A percentile compares a stretch with the other conserved stretches of the same genome.
Evolutionary conservation across 139 green algal genomes (phyloP).

Genomic region (Picochlorum sp.): DNA sequence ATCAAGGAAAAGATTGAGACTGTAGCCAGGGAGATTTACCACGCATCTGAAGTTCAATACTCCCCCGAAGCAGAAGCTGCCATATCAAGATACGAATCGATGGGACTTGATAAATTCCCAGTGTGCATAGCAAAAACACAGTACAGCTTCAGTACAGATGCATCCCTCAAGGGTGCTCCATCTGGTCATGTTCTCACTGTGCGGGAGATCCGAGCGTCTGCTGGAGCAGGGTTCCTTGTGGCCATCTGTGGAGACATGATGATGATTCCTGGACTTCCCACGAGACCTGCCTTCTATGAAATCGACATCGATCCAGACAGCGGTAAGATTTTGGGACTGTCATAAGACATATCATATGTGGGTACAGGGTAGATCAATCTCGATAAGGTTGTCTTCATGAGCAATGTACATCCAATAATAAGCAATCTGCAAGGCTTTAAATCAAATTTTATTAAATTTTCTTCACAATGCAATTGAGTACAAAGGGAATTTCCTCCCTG

Average conservation of each 20-base stretch:
- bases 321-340: constrained; percentile 72
- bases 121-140: constrained; percentile 99
- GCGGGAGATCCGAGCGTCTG: constrained; percentile 69
- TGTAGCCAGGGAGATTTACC: constrained; percentile 86
- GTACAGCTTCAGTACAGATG: constrained; percentile 39
- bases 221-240: constrained; percentile 91
- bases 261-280: constrained; percentile 86
- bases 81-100: constrained; percentile 65
- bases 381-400: too few species aligned
- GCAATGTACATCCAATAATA: too few species aligned
- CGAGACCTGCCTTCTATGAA: constrained; percentile 84
- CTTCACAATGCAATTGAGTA: too few species aligned
- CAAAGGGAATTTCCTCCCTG: too few species aligned
- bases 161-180: constrained; percentile 54
- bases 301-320: constrained; percentile 60
- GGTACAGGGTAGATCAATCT: too few species aligned
- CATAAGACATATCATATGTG: neutral
- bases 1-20: constrained; percentile 83
- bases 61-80: constrained; percentile 55
- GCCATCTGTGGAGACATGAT: constrained; percentile 87
- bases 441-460: too few species aligned
- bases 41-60: constrained; percentile 75
- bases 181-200: constrained; percentile 87
- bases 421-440: too few species aligned
- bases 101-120: constrained; percentile 84